Base-by-base conservation (phyloP, 805 yeast genomes). In the Sugiyamaella americana region DNA sequence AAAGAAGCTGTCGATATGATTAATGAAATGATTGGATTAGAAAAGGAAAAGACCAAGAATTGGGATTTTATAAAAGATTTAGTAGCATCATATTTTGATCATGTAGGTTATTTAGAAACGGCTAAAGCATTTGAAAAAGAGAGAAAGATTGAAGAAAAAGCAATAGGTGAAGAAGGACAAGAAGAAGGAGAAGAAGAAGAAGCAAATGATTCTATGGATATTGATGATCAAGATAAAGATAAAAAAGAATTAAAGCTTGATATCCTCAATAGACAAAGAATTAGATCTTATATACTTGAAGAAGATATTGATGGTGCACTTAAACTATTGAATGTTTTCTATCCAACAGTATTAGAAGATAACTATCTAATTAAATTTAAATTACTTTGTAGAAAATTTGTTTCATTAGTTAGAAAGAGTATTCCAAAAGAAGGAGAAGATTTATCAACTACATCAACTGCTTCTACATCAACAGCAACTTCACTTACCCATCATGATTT, bases 51-150 rank as follows among this genome's bases (percentile, higher is more conserved):
- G 13, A 46, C 41, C n/a, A 51, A 30, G 11, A 37, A 41, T 16
- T 35, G 45, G n/a, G 52, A 50, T 10, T 43, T 64, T 5, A 57
- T 71, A 41, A 64, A 65, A 37, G 54, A 62, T 19, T 61, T 73
- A 36, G 67, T 74, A 3, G 52, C 67, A n/a, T 63, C 71, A 11
- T 81, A 80, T 58, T 71, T 82, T 34, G 68, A 72, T n/a, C 78
- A 79, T 56, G 71, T 73, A 45, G 87, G 87, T 2, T 75, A 71
- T 54, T 67, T 70, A 24, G 78, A 77, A 46, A 74, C 79, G 2
- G 74, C 78, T 2, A 67, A 67, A 48, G 75, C 79, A 0, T 75
- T 82, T 48, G 62, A 69, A 19, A 60, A 65, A 32, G 87, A 80
- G 51, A 54, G 74, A 24, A 52, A 55, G 6, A 51, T 58, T 17